Percentiles rank a stretch among this genome's conserved stretches.
These are phyloP conservation scores for Knufia fluminis DNA, from an alignment of 2,329 filamentous ascomycete genomes.

Conservation along the genomic window DNA sequence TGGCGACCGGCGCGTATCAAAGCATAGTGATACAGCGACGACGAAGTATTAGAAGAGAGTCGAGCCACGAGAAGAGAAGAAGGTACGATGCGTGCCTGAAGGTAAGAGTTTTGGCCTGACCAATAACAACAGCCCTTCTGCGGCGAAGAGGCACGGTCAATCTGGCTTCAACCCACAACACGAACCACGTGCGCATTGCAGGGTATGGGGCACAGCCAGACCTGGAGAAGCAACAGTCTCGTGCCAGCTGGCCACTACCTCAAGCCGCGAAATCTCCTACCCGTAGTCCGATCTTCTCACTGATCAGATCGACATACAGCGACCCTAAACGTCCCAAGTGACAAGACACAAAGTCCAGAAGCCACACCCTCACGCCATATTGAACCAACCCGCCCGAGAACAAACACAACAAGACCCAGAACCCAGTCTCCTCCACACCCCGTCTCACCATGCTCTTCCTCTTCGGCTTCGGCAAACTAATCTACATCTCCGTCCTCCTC, in stretches of 20 bases:
- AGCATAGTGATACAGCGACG: not conserved
- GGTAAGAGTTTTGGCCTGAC: not conserved
- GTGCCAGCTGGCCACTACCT: not conserved
- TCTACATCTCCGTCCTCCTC: conserved; percentile 55
- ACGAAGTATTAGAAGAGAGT: not conserved
- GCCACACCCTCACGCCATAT: too few species aligned
- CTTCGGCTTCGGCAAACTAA: conserved; percentile 22
- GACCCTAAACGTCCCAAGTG: too few species aligned
- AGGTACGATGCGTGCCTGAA: not conserved
- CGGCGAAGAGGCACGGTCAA: not conserved
- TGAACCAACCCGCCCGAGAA: too few species aligned
- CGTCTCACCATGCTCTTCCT: conserved; percentile 24
- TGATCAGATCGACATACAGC: too few species aligned
- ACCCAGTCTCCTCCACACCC: too few species aligned
- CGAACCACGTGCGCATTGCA: not conserved
- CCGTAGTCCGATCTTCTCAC: too few species aligned
- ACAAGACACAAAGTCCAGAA: too few species aligned
- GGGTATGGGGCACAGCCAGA: too few species aligned
- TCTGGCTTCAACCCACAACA: conserved; percentile 3
- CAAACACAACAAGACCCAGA: not conserved
- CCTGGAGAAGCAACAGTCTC: too few species aligned
- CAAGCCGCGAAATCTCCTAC: too few species aligned
- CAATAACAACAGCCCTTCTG: conserved; percentile 6
- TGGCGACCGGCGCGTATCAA: not conserved
- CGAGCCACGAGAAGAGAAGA: not conserved